Evolutionary conservation across 116 monocot species (phyloP).

Genomic region (Dioscorea cayenensis): DNA sequence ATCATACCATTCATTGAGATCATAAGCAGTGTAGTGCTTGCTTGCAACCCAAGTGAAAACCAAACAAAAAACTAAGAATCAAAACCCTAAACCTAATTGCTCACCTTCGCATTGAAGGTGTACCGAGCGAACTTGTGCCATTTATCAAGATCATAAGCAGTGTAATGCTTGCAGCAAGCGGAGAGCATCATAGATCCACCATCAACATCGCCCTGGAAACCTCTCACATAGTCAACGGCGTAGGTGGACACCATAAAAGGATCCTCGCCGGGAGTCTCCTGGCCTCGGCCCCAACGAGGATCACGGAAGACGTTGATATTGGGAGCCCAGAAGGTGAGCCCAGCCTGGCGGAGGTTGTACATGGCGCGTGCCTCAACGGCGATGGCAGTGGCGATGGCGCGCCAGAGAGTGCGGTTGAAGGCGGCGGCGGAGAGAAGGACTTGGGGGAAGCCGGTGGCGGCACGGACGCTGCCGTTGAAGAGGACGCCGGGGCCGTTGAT

Average conservation of each 20-base stretch:
- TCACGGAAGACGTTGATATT: conserved; percentile 94
- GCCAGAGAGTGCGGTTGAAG: conserved; percentile 89
- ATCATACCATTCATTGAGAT: not conserved
- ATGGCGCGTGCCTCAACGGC: conserved; percentile 85
- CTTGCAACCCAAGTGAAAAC: too few relatives aligned
- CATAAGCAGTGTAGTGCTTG: too few relatives aligned
- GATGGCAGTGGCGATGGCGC: conserved; percentile 46
- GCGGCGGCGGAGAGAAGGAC: conserved; percentile 72
- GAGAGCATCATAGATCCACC: conserved; percentile 59
- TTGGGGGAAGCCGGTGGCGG: conserved; percentile 81
- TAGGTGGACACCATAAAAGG: conserved; percentile 43
- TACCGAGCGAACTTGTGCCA: conserved; percentile 66
- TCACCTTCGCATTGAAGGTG: conserved; percentile 72
- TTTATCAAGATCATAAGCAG: conserved; percentile 83
- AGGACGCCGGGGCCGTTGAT: conserved; percentile 78
- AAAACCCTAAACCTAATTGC: not conserved
- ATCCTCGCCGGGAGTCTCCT: conserved; percentile 97
- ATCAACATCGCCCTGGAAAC: conserved; percentile 47
- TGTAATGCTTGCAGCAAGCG: conserved; percentile 95
- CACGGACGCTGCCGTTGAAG: conserved; percentile 36
- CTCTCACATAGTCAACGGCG: conserved; percentile 56
- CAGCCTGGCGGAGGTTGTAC: conserved; percentile 75
- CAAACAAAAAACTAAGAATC: too few relatives aligned
- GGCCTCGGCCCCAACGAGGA: conserved; percentile 90
- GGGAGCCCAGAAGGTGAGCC: conserved; percentile 92